phyloP scores from a whole-genome alignment of 1,284 basidiomycete species.

The Trichosporon faecale region DNA sequence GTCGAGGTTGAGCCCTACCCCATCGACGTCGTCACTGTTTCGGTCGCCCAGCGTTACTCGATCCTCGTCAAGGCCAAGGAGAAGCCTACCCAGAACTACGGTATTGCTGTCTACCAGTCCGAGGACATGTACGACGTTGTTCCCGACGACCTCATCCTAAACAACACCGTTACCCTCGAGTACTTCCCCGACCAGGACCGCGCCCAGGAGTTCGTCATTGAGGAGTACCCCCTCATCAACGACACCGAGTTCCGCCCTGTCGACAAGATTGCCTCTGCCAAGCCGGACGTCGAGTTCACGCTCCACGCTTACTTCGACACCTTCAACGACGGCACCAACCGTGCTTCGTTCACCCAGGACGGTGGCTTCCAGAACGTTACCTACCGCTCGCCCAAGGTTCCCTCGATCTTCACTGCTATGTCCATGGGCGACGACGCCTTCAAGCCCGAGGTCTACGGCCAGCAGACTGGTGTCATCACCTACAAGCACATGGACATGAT shows the following conservation, averaged over 20 bases:
- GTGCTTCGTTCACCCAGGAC: constrained; percentile 52
- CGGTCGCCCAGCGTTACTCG: constrained; percentile 91
- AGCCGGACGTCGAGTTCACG: constrained; percentile 46
- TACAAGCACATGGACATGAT: constrained; percentile 71
- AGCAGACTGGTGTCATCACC: constrained; percentile 64
- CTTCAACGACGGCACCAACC: constrained; percentile 52
- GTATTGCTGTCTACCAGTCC: constrained; percentile 86
- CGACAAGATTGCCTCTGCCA: constrained; percentile 39
- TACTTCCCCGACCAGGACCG: constrained; percentile 57
- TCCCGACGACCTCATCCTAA: constrained; percentile 67
- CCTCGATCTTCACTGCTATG: constrained; percentile 69
- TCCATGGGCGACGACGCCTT: constrained; percentile 71
- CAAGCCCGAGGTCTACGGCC: constrained; percentile 70
- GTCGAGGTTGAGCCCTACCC: constrained; percentile 72
- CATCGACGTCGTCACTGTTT: constrained; percentile 66
- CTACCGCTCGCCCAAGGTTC: constrained; percentile 58
- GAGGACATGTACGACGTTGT: constrained; percentile 68
- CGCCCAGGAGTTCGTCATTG: constrained; percentile 21
- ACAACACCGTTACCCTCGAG: constrained; percentile 70
- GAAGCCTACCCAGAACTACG: constrained; percentile 77
- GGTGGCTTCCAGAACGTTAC: constrained; percentile 38
- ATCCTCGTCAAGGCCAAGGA: constrained; percentile 85
- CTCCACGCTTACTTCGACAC: constrained; percentile 55
- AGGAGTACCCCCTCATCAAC: constrained; percentile 40
- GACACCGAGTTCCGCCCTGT: constrained; percentile 53